Evolutionary conservation across 345 rosid genomes (phyloP).

Genomic region (Punica granatum): DNA sequence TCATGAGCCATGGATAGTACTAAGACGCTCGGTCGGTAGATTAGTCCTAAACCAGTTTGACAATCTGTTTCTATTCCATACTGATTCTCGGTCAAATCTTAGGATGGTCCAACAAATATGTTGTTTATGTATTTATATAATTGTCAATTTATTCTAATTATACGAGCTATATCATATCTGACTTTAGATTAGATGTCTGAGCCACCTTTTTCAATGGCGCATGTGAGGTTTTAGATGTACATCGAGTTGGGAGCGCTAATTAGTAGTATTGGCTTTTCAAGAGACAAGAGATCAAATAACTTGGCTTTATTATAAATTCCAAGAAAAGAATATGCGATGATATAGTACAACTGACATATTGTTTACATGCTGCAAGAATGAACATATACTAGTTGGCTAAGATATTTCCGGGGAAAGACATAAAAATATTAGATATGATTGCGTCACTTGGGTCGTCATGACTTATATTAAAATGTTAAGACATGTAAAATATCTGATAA

Average conservation of each 20-base stretch:
- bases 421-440: neutral
- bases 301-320: neutral
- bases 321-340: neutral
- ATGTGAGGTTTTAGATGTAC: neutral
- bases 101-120: no score
- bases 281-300: neutral
- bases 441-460: slow-evolving; percentile 4
- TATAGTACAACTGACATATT: neutral
- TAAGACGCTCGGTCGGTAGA: no score
- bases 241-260: no score
- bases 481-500: neutral
- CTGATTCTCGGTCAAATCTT: no score
- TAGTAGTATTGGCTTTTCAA: neutral
- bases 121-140: no score
- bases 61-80: no score
- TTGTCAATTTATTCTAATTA: no score
- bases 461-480: neutral
- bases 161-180: no score
- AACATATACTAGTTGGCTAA: neutral
- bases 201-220: neutral
- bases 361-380: neutral
- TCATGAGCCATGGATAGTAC: no score
- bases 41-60: no score
- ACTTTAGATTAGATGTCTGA: neutral
- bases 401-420: neutral